phyloP scores from a whole-genome alignment of 345 rosid genomes.

The Laguncularia racemosa region DNA sequence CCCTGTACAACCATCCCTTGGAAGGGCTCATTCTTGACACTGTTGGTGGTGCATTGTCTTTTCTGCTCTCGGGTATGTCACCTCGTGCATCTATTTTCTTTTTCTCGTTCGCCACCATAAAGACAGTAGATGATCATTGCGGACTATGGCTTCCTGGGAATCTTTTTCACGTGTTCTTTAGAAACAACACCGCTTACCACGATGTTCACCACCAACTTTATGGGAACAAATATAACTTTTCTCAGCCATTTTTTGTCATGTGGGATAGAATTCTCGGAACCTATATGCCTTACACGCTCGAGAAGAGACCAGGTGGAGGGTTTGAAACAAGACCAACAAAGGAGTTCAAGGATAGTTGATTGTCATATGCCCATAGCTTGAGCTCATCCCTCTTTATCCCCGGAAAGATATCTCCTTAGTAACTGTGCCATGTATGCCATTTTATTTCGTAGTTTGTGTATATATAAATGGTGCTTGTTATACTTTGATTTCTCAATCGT shows the following conservation, averaged over 20 bases:
- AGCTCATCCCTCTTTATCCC: no score
- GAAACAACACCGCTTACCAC: conserved; percentile 78
- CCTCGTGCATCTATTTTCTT: conserved; percentile 73
- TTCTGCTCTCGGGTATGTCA: conserved; percentile 76
- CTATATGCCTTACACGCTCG: conserved; percentile 77
- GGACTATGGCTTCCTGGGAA: conserved; percentile 86
- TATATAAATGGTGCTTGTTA: no score
- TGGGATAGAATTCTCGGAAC: conserved; percentile 87
- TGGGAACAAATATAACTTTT: conserved; percentile 74
- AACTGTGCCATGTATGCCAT: no score
- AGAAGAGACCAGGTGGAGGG: conserved; percentile 66
- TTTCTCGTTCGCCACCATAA: conserved; percentile 87
- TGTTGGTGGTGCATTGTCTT: conserved; percentile 73
- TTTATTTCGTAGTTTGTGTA: no score
- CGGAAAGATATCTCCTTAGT: no score
- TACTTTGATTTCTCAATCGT: no score
- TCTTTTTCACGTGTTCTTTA: conserved; percentile 57
- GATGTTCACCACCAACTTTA: conserved; percentile 83
- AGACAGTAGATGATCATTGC: conserved; percentile 82
- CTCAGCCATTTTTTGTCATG: conserved; percentile 71
- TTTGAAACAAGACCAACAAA: conserved; percentile 55
- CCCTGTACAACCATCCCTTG: conserved; percentile 69
- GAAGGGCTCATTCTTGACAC: conserved; percentile 82
- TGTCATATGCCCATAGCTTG: conserved; percentile 2
- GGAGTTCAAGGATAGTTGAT: conserved; percentile 44